Evolutionary conservation across 805 yeast species (phyloP).

Genomic region (Blastobotrys terrestris): DNA sequence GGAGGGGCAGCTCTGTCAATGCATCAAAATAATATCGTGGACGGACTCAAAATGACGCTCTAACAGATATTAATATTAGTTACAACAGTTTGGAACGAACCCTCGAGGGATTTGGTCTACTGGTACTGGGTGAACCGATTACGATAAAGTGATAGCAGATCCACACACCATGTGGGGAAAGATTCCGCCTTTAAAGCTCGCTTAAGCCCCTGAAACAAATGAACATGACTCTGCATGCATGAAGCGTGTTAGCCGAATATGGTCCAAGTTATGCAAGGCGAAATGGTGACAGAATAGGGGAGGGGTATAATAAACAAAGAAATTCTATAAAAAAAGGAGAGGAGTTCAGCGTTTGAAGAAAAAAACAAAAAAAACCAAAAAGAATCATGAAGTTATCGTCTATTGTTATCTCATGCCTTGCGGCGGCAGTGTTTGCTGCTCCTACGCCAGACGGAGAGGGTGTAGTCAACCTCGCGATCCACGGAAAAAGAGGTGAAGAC

Average conservation of each 20-base stretch:
- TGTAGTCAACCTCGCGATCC: background rate
- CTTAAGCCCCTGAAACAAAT: background rate
- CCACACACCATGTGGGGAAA: background rate
- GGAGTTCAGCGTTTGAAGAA: too few relatives aligned
- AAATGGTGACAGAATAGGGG: too few relatives aligned
- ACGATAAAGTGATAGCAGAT: background rate
- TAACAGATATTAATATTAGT: too few relatives aligned
- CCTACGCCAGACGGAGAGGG: background rate
- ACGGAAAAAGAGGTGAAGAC: background rate
- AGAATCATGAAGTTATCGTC: background rate
- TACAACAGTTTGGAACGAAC: too few relatives aligned
- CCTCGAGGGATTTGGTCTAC: too few relatives aligned
- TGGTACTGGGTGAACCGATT: too few relatives aligned
- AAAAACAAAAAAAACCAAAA: too few relatives aligned
- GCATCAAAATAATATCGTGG: too few relatives aligned
- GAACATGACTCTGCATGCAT: background rate
- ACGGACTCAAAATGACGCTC: too few relatives aligned
- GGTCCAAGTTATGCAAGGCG: too few relatives aligned
- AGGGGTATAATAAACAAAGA: background rate
- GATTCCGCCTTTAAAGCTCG: background rate
- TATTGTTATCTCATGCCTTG: background rate
- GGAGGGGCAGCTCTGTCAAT: background rate
- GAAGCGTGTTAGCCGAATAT: background rate
- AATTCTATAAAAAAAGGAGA: too few relatives aligned
- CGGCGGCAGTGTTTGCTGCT: background rate